Evolutionary conservation across 1,284 basidiomycete species (phyloP).

Genomic region (Phellinidium pouzarii): DNA sequence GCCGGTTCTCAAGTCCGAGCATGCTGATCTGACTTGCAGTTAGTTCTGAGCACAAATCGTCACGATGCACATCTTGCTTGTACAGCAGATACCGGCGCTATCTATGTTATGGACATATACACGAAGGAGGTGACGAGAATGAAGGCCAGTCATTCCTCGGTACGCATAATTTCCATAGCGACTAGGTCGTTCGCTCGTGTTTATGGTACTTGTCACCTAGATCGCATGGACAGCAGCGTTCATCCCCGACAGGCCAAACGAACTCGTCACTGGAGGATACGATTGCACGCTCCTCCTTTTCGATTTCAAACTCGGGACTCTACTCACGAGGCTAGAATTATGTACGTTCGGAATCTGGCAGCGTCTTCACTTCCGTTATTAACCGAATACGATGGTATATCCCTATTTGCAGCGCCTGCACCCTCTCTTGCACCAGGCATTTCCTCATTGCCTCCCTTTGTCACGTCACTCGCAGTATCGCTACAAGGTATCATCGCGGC

Average conservation of each 20-base stretch:
- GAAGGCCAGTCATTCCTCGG: constrained; percentile 57
- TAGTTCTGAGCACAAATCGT: constrained; percentile 49
- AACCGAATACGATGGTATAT: not conserved
- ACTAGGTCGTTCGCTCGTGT: not conserved
- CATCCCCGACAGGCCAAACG: constrained; percentile 59
- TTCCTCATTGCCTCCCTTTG: constrained; percentile 65
- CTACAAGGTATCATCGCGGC: constrained; percentile 54
- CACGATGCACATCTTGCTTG: constrained; percentile 59
- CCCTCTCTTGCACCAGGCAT: constrained; percentile 38
- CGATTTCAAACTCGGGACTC: constrained; percentile 49
- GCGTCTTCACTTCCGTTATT: not conserved
- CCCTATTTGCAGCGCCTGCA: constrained; percentile 30
- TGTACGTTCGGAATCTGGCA: too few relatives aligned
- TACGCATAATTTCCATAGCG: constrained; percentile 32
- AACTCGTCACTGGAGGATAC: constrained; percentile 71
- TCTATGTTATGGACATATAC: constrained; percentile 57
- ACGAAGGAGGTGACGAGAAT: constrained; percentile 43
- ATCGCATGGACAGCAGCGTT: constrained; percentile 63
- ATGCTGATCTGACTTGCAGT: constrained; percentile 40
- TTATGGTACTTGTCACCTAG: constrained; percentile 31
- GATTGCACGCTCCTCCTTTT: constrained; percentile 64
- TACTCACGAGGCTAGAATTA: constrained; percentile 54
- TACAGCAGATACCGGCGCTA: constrained; percentile 57
- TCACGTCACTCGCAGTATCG: constrained; percentile 54
- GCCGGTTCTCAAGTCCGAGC: not conserved